Evolutionary conservation across 2,329 filamentous ascomycete species (phyloP).

Genomic region (Fusarium sterilihyphosum): DNA sequence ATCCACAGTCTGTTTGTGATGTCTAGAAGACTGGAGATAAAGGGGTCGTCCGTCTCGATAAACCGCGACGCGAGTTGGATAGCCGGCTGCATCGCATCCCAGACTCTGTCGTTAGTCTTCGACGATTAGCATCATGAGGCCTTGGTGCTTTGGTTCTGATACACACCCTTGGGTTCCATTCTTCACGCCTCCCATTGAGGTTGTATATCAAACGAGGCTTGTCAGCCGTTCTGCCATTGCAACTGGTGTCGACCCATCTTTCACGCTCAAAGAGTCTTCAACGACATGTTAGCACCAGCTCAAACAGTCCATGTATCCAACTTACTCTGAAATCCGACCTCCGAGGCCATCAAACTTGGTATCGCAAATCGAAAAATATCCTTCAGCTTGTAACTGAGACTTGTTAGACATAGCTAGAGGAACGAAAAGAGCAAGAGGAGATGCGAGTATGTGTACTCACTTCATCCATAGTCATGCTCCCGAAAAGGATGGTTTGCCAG

Average conservation of each 20-base stretch:
- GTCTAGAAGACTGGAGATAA: conserved; percentile 34
- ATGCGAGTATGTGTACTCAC: conserved; percentile 12
- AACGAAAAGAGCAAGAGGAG: background rate
- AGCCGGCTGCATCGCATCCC: conserved; percentile 44
- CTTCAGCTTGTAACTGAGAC: conserved; percentile 37
- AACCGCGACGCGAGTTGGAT: conserved; percentile 42
- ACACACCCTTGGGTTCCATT: conserved; percentile 41
- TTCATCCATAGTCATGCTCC: conserved; percentile 47
- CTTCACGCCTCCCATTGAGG: conserved; percentile 33
- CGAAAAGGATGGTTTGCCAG: conserved; percentile 45
- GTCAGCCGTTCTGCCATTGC: background rate
- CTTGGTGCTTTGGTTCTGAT: background rate
- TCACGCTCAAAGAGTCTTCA: conserved; percentile 24
- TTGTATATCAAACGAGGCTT: conserved; percentile 31
- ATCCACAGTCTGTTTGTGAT: conserved; percentile 40
- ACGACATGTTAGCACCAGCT: background rate
- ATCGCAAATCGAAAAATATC: conserved; percentile 37
- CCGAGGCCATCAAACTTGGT: conserved; percentile 15
- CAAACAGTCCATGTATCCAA: background rate
- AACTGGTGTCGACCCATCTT: conserved; percentile 16
- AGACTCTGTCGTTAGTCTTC: conserved; percentile 41
- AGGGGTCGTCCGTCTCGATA: conserved; percentile 32
- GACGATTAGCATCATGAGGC: background rate
- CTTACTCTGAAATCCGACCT: conserved; percentile 40
- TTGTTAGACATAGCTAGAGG: background rate